Base-by-base conservation (phyloP, 1,284 basidiomycete species). In the Singerocomus inundabilis region DNA sequence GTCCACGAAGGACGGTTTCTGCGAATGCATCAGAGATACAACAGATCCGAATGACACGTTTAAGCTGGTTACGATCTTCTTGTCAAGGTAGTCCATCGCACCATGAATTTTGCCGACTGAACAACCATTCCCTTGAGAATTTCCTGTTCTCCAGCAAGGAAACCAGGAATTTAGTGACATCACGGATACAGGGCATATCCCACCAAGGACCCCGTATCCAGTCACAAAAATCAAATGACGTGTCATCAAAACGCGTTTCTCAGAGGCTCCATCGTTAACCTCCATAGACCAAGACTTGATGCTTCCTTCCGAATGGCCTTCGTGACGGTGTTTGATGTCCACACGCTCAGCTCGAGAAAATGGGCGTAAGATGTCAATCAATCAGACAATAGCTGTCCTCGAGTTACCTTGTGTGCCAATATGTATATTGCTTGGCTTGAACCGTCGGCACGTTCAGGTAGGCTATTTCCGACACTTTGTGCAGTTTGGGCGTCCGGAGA, bases 301-400 rank as follows among this genome's bases (percentile, higher is more conserved):
- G 68, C 64, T 56, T 81, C 74, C 55, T 76, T 49, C 47, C 46
- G 49, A 4, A 24, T 78, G 6, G 62, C 56, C 4, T 64, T 63
- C 2, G 62, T 71, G 9, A 83, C 70, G 4, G 64, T 75, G 1
- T 80, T 72, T 7, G 78, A 77, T 2, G 78, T 80, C 85, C 85
- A 88, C 24, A 83, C 72, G 64, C 84, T 80, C 35, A 88, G 63
- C 56, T 88, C 84, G 58, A 88, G 70, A 1, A 76, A 65, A 35
- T 82, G 74, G 4, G 82, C 84, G 63, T 86, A 89, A 26, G 69
- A 70, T 63, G 88, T 84, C 7, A 88, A 72, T 80, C 84, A 88
- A 58, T 83, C 79, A 1, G 80, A 85, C 12, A 88, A 49, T 8
- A 13, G 16, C 15, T 25, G 24, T 31, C 16, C 30, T 34, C 28